These are phyloP conservation scores for Babesia ovata DNA, from an alignment of 169 alveolate species.

Conservation along the genomic window DNA sequence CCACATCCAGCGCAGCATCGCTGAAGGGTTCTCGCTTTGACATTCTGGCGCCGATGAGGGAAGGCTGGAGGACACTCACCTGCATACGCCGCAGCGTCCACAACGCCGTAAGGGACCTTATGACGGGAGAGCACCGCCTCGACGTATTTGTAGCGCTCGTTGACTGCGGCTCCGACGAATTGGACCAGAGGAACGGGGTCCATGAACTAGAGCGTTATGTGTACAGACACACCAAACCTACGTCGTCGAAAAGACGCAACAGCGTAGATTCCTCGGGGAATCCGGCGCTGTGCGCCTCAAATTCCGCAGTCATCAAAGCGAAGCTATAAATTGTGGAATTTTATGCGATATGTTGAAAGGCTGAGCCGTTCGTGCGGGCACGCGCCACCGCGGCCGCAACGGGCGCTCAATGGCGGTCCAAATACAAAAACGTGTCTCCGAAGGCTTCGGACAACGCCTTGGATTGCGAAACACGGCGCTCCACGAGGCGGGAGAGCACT, in stretches of 20 bases:
- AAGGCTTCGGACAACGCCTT: slow-evolving; percentile 13
- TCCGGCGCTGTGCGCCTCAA: neutral
- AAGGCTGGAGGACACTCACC: slow-evolving; percentile 7
- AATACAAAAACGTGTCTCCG: slow-evolving; percentile 12
- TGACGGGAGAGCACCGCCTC: neutral
- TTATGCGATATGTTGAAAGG: neutral
- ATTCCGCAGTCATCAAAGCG: neutral
- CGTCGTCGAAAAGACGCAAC: slow-evolving; percentile 37
- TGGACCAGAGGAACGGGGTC: slow-evolving; percentile 50
- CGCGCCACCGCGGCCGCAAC: neutral
- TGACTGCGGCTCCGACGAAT: slow-evolving; percentile 3
- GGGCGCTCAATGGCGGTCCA: slow-evolving; percentile 5
- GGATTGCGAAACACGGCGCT: slow-evolving; percentile 17
- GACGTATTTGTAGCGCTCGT: neutral
- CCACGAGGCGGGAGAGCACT: slow-evolving; percentile 3
- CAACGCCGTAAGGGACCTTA: slow-evolving; percentile 22
- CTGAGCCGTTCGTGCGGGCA: neutral
- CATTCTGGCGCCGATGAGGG: slow-evolving; percentile 3
- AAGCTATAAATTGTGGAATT: neutral
- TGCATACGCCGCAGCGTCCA: slow-evolving; percentile 35
- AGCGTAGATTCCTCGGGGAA: slow-evolving; percentile 44
- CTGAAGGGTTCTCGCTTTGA: slow-evolving; percentile 19
- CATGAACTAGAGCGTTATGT: slow-evolving; percentile 1
- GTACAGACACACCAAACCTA: neutral
- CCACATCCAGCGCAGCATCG: slow-evolving; percentile 41